These are phyloP conservation scores for Pythium insidiosum DNA, from an alignment of 352 stramenopile genomes.

Conservation along the genomic window DNA sequence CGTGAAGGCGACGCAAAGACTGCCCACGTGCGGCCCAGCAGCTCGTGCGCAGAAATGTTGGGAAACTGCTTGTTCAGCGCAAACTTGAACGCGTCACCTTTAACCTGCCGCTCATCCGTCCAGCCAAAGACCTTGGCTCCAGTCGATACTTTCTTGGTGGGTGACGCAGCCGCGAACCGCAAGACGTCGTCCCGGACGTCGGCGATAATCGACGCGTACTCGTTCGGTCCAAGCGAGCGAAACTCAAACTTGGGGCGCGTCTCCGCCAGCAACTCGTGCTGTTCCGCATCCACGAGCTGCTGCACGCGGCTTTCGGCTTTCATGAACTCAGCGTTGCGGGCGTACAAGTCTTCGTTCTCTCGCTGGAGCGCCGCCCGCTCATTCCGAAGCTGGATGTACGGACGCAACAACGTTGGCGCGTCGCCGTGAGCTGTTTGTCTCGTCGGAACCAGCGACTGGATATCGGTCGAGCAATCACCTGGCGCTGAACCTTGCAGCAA, in stretches of 20 bases:
- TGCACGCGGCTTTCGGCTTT: constrained; percentile 41
- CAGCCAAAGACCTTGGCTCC: constrained; percentile 48
- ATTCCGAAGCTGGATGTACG: constrained; percentile 36
- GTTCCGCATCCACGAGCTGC: constrained; percentile 36
- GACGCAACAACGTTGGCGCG: constrained; percentile 20
- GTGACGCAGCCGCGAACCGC: constrained; percentile 28
- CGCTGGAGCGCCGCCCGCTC: constrained; percentile 33
- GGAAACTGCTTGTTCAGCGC: constrained; percentile 50
- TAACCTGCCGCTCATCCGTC: constrained; percentile 51
- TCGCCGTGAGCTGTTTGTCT: too few relatives aligned
- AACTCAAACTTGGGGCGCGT: constrained; percentile 33
- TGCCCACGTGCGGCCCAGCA: constrained; percentile 42
- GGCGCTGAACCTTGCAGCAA: too few relatives aligned
- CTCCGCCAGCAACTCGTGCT: too few relatives aligned
- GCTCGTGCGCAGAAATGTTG: constrained; percentile 21
- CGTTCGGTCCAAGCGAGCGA: constrained; percentile 16
- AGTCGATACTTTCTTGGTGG: constrained; percentile 35
- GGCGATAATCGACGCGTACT: constrained; percentile 40
- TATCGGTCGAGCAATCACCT: too few relatives aligned
- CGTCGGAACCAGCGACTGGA: not conserved
- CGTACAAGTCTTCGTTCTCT: constrained; percentile 55
- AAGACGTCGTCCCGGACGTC: constrained; percentile 40
- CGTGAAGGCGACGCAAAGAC: constrained; percentile 41
- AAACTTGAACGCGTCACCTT: constrained; percentile 38
- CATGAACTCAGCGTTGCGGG: constrained; percentile 36